Conservation (phyloP, 2,329 filamentous ascomycete species). For the Neofusicoccum parvum region DNA sequence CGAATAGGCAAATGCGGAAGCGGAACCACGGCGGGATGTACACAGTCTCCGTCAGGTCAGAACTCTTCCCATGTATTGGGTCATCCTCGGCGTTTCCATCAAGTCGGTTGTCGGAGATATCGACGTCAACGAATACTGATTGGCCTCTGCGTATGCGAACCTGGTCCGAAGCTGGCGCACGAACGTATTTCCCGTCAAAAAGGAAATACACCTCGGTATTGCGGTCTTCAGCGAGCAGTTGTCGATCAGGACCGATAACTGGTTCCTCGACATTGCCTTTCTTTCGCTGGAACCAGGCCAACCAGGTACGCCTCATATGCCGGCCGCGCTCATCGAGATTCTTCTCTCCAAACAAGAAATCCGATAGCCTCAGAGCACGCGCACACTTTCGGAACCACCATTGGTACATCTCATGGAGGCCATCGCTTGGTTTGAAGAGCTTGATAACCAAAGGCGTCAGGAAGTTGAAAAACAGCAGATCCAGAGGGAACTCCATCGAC, state of each 20-base stretch:
- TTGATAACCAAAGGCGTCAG: conserved; percentile 85
- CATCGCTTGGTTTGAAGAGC: conserved; percentile 82
- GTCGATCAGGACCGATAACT: conserved; percentile 37
- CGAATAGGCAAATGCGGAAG: conserved; percentile 78
- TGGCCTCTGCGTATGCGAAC: conserved; percentile 88
- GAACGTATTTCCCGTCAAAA: conserved; percentile 79
- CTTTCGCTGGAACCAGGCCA: conserved; percentile 52
- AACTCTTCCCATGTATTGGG: conserved; percentile 37
- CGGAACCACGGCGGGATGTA: conserved; percentile 86
- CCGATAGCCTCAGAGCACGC: conserved; percentile 75
- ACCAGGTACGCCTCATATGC: conserved; percentile 64
- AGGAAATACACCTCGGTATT: conserved; percentile 56
- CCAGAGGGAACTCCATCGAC: conserved; percentile 89
- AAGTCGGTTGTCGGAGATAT: conserved; percentile 65
- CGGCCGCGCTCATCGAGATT: conserved; percentile 78
- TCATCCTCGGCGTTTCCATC: conserved; percentile 56
- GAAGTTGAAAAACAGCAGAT: conserved; percentile 96
- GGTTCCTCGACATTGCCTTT: conserved; percentile 43
- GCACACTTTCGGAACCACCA: conserved; percentile 97
- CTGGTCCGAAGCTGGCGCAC: conserved; percentile 92
- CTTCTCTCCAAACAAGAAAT: conserved; percentile 90
- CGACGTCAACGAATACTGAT: conserved; percentile 77
- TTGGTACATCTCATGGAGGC: conserved; percentile 80
- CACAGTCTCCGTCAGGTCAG: conserved; percentile 54
- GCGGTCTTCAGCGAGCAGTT: conserved; percentile 38